Base-by-base conservation (phyloP, 495 filamentous ascomycete species). In the Elaphomyces granulatus region DNA sequence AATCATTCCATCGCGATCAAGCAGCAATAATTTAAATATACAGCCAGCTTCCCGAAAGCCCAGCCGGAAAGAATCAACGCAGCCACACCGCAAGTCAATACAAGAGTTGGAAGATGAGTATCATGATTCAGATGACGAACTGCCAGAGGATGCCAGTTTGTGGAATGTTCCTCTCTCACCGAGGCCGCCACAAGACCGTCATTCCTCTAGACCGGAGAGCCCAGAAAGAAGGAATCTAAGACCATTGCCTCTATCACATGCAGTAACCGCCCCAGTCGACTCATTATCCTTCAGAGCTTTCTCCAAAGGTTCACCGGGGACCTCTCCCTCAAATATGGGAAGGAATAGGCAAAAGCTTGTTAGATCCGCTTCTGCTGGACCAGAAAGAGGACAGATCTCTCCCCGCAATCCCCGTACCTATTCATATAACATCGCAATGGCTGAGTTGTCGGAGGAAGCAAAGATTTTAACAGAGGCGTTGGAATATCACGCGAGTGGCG, bases 161-260 rank as follows among this genome's bases (percentile, higher is more conserved):
- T 86, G 85, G 68, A 96, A 96, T 50, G 83, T 98, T 6, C 90
- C 90, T 0, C 75, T 98, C n/a, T 94, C 87, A 7, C 90, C 90
- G 8, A 74, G 86, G 14, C 84, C 83, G 3, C 65, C 70, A 0
- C 64, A 67, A 34, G 80, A 85, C 46, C 71, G 83, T 34, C 48
- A 68, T 2, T 75, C 73, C 0, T 66, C 68, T 4, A 58, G 63
- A 18, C 43, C 47, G 16, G 47, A 56, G 12, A 75, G 72, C 45
- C 81, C 81, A 0, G 79, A 79, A 47, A 62, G 71, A 26, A 60
- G 55, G 20, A 62, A 55, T 30, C 58, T 60, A 1, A 55, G 53
- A 15, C 65, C 65, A 3, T 48, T 67, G 10, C 65, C 65, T 8
- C 50, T 69, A 14, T 57, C 51, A 16, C 65, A 69, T 47, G 49